Conservation (phyloP, 208 protist genomes). For the Angomonas ambiguus region DNA sequence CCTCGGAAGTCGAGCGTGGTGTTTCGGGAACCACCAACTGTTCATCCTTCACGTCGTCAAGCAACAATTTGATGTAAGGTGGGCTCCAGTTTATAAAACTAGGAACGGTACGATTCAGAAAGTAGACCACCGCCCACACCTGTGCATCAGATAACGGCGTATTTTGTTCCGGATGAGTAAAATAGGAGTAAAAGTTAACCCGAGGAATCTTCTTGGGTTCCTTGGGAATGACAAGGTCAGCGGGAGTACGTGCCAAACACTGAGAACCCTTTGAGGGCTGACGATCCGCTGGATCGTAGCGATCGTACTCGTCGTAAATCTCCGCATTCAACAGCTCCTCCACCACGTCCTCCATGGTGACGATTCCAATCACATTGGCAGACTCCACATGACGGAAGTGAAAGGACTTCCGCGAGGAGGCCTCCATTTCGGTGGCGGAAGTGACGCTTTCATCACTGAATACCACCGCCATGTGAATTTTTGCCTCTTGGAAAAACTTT, state of each 20-base stretch:
- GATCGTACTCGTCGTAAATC: constrained; percentile 91
- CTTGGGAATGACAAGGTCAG: constrained; percentile 18
- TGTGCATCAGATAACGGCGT: constrained; percentile 66
- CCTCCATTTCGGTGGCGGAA: constrained; percentile 11
- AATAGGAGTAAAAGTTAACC: constrained; percentile 89
- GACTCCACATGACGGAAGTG: constrained; percentile 10
- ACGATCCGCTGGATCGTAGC: constrained; percentile 27
- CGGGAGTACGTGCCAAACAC: constrained; percentile 12
- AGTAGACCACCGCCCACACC: constrained; percentile 85
- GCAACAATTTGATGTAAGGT: constrained; percentile 73
- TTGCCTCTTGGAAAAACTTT: constrained; percentile 71
- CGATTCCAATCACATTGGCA: constrained; percentile 49
- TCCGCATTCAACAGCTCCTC: constrained; percentile 80
- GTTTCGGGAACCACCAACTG: constrained; percentile 40
- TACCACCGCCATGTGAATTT: constrained; percentile 86
- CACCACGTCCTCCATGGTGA: constrained; percentile 87
- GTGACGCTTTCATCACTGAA: constrained; percentile 30
- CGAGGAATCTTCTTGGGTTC: constrained; percentile 59
- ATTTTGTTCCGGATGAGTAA: constrained; percentile 43
- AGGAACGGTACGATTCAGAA: constrained; percentile 54
- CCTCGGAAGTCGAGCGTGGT: background rate
- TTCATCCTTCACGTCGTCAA: constrained; percentile 67
- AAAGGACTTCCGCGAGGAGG: constrained; percentile 19
- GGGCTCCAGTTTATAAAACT: constrained; percentile 66
- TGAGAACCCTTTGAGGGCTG: constrained; percentile 5